Percentiles rank a stretch among this genome's conserved stretches.
Evolutionary conservation across 768 basidiomycete species (phyloP).

Genomic region (Suillus plorans): DNA sequence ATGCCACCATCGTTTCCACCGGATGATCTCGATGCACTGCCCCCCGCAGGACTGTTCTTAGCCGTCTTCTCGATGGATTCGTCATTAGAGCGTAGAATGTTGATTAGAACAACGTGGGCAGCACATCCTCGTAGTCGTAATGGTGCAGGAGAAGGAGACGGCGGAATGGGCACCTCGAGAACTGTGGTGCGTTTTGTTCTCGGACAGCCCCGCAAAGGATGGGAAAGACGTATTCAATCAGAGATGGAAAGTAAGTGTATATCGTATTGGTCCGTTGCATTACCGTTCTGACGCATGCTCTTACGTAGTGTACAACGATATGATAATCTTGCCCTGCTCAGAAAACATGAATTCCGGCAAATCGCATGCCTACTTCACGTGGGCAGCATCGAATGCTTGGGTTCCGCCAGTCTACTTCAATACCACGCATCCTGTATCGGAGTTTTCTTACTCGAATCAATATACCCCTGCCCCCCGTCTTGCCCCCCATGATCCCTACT

Average conservation of each 20-base stretch:
- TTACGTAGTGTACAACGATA: constrained; percentile 76
- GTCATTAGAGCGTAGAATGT: constrained; percentile 78
- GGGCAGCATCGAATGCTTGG: constrained; percentile 90
- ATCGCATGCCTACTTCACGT: constrained; percentile 86
- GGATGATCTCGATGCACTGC: constrained; percentile 63
- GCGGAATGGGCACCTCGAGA: constrained; percentile 72
- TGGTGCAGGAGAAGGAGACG: constrained; percentile 70
- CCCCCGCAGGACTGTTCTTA: constrained; percentile 84
- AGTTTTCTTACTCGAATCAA: constrained; percentile 66
- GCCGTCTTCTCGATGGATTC: constrained; percentile 91
- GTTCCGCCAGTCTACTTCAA: constrained; percentile 75
- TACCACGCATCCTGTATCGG: constrained; percentile 40
- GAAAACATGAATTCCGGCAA: constrained; percentile 99
- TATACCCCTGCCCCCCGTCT: constrained; percentile 55
- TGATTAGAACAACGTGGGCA: constrained; percentile 90
- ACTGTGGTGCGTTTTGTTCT: constrained; percentile 88
- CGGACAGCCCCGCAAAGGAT: constrained; percentile 77
- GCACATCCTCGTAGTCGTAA: constrained; percentile 75
- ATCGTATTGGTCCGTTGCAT: constrained; percentile 4
- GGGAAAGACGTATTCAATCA: constrained; percentile 74
- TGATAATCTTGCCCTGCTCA: constrained; percentile 74
- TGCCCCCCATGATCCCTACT: constrained; percentile 70
- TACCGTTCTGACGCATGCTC: constrained; percentile 11
- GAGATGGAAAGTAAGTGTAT: constrained; percentile 85
- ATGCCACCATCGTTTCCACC: constrained; percentile 64